Evolutionary conservation across 2,329 filamentous ascomycete species (phyloP).

Genomic region (Claviceps fusiformis): DNA sequence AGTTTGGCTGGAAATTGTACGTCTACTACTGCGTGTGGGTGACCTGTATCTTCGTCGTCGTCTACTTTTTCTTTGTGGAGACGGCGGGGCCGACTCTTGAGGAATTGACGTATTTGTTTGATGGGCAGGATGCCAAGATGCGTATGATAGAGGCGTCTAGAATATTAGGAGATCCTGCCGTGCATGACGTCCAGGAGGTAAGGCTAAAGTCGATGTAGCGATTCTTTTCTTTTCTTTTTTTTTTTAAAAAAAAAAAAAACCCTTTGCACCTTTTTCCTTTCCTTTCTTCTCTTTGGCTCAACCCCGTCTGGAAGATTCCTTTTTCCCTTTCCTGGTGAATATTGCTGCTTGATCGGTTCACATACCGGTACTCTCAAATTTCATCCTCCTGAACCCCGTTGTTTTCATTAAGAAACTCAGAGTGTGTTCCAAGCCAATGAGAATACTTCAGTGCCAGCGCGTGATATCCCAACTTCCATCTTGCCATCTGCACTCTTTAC

Average conservation of each 20-base stretch:
- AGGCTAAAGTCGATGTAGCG: too few species aligned
- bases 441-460: slow-evolving; percentile 26
- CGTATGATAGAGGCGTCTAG: slow-evolving; percentile 12
- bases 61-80: slow-evolving; percentile 28
- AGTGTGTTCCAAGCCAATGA: slow-evolving; percentile 22
- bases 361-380: background rate
- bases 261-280: too few species aligned
- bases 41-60: slow-evolving; percentile 20
- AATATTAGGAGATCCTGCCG: slow-evolving; percentile 2
- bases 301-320: background rate
- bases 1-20: slow-evolving; percentile 27
- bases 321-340: background rate
- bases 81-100: slow-evolving; percentile 24
- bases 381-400: background rate
- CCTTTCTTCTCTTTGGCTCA: too few species aligned
- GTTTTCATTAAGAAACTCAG: background rate
- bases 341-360: background rate
- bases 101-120: slow-evolving; percentile 20
- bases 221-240: too few species aligned
- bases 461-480: slow-evolving; percentile 30
- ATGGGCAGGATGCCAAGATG: slow-evolving; percentile 14
- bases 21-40: slow-evolving; percentile 28
- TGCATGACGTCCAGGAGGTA: too few species aligned
- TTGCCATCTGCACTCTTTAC: slow-evolving; percentile 24
- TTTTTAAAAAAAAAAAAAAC: too few species aligned